Evolutionary conservation across 148 eudicot species (phyloP), one percentile per base, ranked within the genome.

Genomic region (Tetragonia tetragonoides): DNA sequence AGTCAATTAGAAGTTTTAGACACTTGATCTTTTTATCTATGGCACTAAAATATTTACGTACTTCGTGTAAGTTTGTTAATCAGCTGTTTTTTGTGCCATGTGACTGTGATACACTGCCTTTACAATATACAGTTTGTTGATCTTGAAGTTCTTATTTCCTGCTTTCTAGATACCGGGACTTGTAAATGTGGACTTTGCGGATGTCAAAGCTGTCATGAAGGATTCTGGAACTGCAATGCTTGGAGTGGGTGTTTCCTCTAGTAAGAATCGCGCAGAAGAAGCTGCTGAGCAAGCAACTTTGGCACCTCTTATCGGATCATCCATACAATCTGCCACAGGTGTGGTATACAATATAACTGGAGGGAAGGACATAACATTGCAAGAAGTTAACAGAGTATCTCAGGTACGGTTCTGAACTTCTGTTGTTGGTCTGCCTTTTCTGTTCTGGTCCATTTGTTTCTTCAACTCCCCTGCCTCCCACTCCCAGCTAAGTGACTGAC

Each of bases 161-260:
- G 54, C 63, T 72, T 84, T 78, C 84, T 46, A 96, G 99, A 90
- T 96, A 81, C 99, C 99, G 1, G 99, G 99, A 79, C 88, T 96
- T 75, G 99, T 96, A 70, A 96, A 96, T 84, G 99, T 96, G 73
- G 99, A 96, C 82, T 96, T 96, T 80, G 99, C 99, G 21, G 99
- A 96, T 81, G 98, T 96, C 61, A 91, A 91, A 85, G 99, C 99
- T 68, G 88, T 96, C 49, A 96, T 96, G 99, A 93, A 89, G 84
- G 89, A 96, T 84, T 93, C 99, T 34, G 99, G 99, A 79, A 93
- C 99, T 37, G 98, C 99, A 24, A 93, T 96, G 99, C 98, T 96
- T 68, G 99, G 99, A 74, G 98, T 96, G 61, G 99, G 99, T 59
- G 97, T 88, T 75, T 93, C 99, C 4, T 93, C 99, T 20, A 93